Conservation (phyloP, 2,329 filamentous ascomycete species). For the Monilinia fructigena region DNA sequence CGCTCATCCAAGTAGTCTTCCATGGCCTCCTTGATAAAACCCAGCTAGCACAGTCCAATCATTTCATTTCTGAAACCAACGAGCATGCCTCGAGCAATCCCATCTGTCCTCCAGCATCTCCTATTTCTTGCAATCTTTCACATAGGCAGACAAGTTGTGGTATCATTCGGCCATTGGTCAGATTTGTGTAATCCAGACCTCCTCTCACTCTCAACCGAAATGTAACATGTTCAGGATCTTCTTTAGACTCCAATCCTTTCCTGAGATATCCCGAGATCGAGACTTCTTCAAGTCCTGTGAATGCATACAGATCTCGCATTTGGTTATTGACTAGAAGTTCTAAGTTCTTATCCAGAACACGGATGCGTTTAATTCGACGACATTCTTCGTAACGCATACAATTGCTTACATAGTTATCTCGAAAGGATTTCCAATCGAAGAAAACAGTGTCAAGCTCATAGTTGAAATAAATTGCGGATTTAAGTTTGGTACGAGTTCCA, state of each 20-base stretch:
- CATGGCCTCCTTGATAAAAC: neutral
- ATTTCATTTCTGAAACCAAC: conserved; percentile 1
- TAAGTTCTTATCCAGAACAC: neutral
- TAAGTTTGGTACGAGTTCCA: neutral
- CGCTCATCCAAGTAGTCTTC: neutral
- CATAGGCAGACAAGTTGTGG: neutral
- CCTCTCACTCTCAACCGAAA: neutral
- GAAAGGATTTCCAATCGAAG: neutral
- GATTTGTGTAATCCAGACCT: neutral
- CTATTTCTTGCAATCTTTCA: too few species aligned
- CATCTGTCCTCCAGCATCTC: neutral
- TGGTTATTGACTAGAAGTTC: neutral
- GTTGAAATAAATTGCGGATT: neutral
- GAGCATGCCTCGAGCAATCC: neutral
- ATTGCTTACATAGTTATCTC: neutral
- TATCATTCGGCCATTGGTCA: neutral
- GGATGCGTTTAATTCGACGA: neutral
- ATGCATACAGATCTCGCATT: neutral
- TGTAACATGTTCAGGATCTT: neutral
- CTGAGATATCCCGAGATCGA: neutral
- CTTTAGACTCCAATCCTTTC: neutral
- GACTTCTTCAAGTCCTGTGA: neutral
- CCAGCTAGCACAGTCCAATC: neutral
- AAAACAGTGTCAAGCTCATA: conserved; percentile 1
- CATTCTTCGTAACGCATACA: neutral